Evolutionary conservation across 352 stramenopile species (phyloP).

Genomic region (Globisporangium spiculum): DNA sequence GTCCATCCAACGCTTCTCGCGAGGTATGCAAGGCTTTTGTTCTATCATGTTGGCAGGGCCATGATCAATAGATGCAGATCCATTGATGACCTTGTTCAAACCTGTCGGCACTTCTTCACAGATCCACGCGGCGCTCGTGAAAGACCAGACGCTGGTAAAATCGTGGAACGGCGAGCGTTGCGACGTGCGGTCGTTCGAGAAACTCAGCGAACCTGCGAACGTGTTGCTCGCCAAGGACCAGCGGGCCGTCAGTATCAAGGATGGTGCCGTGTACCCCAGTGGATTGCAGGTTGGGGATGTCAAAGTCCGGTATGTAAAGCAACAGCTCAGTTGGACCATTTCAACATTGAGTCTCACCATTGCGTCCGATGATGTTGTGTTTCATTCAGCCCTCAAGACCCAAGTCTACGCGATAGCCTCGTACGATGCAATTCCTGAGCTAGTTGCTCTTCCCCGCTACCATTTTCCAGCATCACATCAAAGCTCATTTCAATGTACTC

Average conservation of each 20-base stretch:
- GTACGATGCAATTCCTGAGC: constrained; percentile 8
- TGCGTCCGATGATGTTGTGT: not conserved
- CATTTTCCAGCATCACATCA: not conserved
- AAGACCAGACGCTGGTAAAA: constrained; percentile 32
- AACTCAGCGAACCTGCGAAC: constrained; percentile 29
- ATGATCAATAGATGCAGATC: not conserved
- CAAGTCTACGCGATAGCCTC: not conserved
- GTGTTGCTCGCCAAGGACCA: constrained; percentile 36
- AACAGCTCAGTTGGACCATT: not conserved
- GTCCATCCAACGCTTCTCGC: constrained; percentile 31
- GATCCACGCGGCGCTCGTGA: constrained; percentile 35
- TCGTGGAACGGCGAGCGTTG: constrained; percentile 67
- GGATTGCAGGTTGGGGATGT: constrained; percentile 15
- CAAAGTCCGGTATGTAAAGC: constrained; percentile 13
- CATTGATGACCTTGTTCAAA: not conserved
- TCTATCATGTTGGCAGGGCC: not conserved
- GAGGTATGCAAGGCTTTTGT: constrained; percentile 14
- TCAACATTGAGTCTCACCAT: not conserved
- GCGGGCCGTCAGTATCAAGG: constrained; percentile 26
- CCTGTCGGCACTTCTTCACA: constrained; percentile 1
- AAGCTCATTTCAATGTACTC: not conserved
- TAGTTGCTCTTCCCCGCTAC: not conserved
- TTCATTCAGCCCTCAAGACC: constrained; percentile 12
- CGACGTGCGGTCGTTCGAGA: constrained; percentile 47
- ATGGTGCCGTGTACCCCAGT: constrained; percentile 16